Conservation (phyloP, 495 filamentous ascomycete species). For the Neurospora cerealis region DNA sequence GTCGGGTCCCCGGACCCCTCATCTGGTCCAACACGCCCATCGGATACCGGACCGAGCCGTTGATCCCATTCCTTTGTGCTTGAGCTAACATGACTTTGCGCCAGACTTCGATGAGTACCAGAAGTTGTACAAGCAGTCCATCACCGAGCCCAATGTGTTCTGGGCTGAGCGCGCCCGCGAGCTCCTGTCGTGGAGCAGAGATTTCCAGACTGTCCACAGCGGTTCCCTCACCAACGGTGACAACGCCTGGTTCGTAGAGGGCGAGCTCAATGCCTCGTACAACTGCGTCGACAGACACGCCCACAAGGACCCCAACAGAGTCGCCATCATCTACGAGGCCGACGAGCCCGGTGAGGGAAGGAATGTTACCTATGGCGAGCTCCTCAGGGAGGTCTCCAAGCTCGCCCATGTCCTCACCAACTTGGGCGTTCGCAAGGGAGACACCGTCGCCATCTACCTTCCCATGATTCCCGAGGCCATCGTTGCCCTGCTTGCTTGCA, state of each 20-base stretch:
- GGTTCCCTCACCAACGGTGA: conserved; percentile 76
- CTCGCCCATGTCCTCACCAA: conserved; percentile 77
- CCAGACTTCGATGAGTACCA: conserved; percentile 75
- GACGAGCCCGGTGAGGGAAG: conserved; percentile 86
- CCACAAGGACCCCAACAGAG: conserved; percentile 78
- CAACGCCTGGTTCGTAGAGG: conserved; percentile 90
- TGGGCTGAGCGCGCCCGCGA: conserved; percentile 82
- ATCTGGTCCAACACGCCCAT: neutral
- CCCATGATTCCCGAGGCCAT: conserved; percentile 98
- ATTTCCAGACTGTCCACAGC: conserved; percentile 82
- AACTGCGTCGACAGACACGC: conserved; percentile 97
- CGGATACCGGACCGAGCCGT: neutral
- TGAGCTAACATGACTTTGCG: conserved; percentile 10
- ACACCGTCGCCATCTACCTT: conserved; percentile 94
- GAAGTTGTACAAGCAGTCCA: conserved; percentile 90
- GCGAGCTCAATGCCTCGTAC: conserved; percentile 87
- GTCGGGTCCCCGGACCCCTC: neutral
- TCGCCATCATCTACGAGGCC: conserved; percentile 97
- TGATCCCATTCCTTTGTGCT: neutral
- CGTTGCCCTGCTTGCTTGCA: conserved; percentile 81
- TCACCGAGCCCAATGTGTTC: conserved; percentile 82
- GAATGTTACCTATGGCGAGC: conserved; percentile 84
- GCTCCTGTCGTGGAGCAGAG: conserved; percentile 78
- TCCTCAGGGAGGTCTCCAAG: conserved; percentile 84
- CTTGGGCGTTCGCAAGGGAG: conserved; percentile 95